Percentiles rank a stretch among this genome's conserved stretches.
phyloP scores from a whole-genome alignment of 148 eudicot genomes.

The Silene conica region DNA sequence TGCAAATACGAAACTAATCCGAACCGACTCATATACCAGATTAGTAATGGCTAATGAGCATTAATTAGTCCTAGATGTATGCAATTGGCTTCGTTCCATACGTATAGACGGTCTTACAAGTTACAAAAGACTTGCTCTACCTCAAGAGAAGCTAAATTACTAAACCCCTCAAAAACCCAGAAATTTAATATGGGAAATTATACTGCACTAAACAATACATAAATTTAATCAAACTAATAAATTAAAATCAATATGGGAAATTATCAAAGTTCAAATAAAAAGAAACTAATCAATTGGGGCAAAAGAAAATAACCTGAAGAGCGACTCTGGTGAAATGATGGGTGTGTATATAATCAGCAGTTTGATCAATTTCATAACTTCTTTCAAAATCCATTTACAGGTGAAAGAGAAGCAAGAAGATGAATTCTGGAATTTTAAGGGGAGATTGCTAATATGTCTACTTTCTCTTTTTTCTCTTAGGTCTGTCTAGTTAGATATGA shows the following conservation, averaged over 20 bases:
- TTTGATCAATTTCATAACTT: constrained; percentile 56
- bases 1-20: too few relatives aligned
- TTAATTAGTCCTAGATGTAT: too few relatives aligned
- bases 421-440: background rate
- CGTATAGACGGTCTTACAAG: too few relatives aligned
- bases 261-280: background rate
- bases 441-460: too few relatives aligned
- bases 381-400: constrained; percentile 51
- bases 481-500: too few relatives aligned
- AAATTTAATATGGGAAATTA: too few relatives aligned
- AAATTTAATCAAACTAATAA: background rate
- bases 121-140: background rate
- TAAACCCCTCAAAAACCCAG: background rate
- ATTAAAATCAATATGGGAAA: background rate
- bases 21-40: too few relatives aligned
- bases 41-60: too few relatives aligned
- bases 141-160: background rate
- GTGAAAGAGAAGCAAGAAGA: background rate
- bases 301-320: constrained; percentile 49
- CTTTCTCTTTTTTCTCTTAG: too few relatives aligned
- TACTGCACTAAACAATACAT: background rate
- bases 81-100: too few relatives aligned
- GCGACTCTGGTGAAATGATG: constrained; percentile 59
- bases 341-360: constrained; percentile 51
- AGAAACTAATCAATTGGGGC: background rate